phyloP scores from a whole-genome alignment of 2,329 filamentous ascomycete genomes.

The Aspergillus sp. region DNA sequence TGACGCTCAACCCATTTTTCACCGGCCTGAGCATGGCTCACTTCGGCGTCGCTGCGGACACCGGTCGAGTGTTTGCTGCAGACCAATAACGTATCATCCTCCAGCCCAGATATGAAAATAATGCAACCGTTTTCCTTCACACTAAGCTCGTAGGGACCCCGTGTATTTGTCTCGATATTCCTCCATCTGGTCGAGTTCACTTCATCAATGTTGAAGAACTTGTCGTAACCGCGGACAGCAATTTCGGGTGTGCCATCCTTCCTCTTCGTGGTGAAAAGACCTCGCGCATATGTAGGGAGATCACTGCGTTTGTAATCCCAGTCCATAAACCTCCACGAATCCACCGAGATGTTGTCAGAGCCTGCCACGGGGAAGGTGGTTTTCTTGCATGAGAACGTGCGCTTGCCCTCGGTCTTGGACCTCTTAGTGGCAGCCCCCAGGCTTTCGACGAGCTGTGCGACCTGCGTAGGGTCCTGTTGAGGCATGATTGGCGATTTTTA shows the following conservation, averaged over 20 bases:
- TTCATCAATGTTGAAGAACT: conserved; percentile 95
- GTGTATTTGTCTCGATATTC: conserved; percentile 69
- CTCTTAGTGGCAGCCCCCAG: conserved; percentile 52
- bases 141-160: conserved; percentile 88
- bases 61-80: conserved; percentile 99
- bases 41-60: conserved; percentile 60
- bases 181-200: conserved; percentile 76
- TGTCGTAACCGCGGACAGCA: conserved; percentile 87
- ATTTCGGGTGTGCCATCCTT: conserved; percentile 68
- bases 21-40: conserved; percentile 81
- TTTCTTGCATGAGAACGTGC: conserved; percentile 70
- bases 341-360: conserved; percentile 61
- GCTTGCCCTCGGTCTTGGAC: conserved; percentile 48
- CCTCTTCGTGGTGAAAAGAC: conserved; percentile 80
- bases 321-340: conserved; percentile 91
- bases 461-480: conserved; percentile 64
- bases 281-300: conserved; percentile 87
- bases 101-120: conserved; percentile 89
- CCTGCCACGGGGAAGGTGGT: conserved; percentile 68
- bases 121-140: conserved; percentile 99
- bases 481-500: conserved; percentile 43
- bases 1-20: conserved; percentile 79
- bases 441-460: conserved; percentile 60
- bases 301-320: conserved; percentile 90
- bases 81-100: conserved; percentile 85